Conservation (phyloP, 768 basidiomycete genomes). For the Podaxis sp. region DNA sequence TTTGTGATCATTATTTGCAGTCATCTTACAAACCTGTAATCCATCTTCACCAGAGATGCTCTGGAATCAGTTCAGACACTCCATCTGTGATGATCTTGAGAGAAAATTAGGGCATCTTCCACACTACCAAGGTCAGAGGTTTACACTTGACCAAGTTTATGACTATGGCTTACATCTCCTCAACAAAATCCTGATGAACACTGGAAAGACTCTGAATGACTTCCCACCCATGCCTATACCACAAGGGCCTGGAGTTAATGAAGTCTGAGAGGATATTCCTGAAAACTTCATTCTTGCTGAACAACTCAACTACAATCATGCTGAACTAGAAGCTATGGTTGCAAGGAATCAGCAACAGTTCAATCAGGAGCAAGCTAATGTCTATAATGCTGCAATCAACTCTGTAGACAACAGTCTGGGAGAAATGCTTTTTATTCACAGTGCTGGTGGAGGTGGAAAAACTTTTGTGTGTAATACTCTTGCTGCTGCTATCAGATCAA, state of each 20-base stretch:
- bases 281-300: slow-evolving; percentile 33
- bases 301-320: slow-evolving; percentile 29
- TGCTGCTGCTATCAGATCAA: slow-evolving; percentile 25
- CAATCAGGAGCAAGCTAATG: slow-evolving; percentile 29
- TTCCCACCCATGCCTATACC: slow-evolving; percentile 32
- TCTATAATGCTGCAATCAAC: slow-evolving; percentile 27
- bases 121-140: slow-evolving; percentile 16
- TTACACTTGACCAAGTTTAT: slow-evolving; percentile 30
- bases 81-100: slow-evolving; percentile 46
- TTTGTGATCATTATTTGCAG: slow-evolving; percentile 38
- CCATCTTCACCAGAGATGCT: slow-evolving; percentile 33
- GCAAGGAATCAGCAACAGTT: not conserved
- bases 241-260: not conserved
- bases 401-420: slow-evolving; percentile 23
- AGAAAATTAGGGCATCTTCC: not conserved
- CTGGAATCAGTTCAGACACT: slow-evolving; percentile 33
- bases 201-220: slow-evolving; percentile 20
- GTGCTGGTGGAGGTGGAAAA: slow-evolving; percentile 45
- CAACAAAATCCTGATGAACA: slow-evolving; percentile 23
- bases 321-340: not conserved
- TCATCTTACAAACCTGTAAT: slow-evolving; percentile 31
- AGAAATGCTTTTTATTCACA: slow-evolving; percentile 37
- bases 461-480: slow-evolving; percentile 43
- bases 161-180: slow-evolving; percentile 43
- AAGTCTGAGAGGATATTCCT: slow-evolving; percentile 23